A percentile compares a stretch with the other conserved stretches of the same genome.
Conservation (phyloP, 371 early-diverging fungal genomes). For the Apophysomyces sp. region DNA sequence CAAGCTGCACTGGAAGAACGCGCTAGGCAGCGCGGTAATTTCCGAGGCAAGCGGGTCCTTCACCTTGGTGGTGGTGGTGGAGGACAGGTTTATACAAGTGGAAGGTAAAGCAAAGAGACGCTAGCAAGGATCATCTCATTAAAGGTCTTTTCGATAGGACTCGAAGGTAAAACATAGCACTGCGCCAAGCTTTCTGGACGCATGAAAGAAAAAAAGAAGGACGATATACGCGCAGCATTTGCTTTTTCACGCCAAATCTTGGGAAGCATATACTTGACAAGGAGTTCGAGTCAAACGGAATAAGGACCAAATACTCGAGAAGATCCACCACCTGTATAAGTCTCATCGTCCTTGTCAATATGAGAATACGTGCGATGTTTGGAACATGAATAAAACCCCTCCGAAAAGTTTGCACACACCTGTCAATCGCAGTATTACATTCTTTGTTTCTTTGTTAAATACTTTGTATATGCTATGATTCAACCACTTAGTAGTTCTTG, state of each 20-base stretch:
- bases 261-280: background rate
- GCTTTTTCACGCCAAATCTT: background rate
- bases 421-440: too few species aligned
- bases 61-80: slow-evolving; percentile 45
- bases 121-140: background rate
- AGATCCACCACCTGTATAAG: background rate
- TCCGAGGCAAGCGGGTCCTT: slow-evolving; percentile 33
- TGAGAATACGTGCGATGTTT: background rate
- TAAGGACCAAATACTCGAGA: background rate
- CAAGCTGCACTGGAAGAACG: slow-evolving; percentile 46
- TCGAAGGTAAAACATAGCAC: background rate
- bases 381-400: background rate
- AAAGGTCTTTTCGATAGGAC: background rate
- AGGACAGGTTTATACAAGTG: slow-evolving; percentile 16
- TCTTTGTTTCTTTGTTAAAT: too few species aligned
- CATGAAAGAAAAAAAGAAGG: background rate
- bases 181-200: background rate
- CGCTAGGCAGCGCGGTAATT: slow-evolving; percentile 21
- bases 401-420: too few species aligned
- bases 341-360: background rate
- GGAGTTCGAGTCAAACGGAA: background rate
- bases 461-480: too few species aligned
- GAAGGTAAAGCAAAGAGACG: slow-evolving; percentile 1
- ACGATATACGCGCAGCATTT: background rate
- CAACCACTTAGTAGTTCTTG: too few species aligned